Base-by-base conservation (phyloP, 768 basidiomycete genomes). In the Lenzites betulinus region DNA sequence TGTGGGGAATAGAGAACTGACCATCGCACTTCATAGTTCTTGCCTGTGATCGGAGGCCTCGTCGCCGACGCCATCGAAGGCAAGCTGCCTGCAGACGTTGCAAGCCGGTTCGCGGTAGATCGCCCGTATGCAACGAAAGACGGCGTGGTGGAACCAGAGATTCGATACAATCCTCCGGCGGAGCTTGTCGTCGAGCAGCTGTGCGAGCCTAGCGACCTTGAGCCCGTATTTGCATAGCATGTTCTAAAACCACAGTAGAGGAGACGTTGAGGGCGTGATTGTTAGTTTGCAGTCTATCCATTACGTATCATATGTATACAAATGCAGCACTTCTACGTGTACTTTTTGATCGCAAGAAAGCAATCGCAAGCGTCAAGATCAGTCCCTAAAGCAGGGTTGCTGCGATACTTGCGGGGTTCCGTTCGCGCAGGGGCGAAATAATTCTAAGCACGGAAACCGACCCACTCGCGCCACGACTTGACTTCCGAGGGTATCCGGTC, bases 401-500 rank as follows among this genome's bases (percentile, higher is more conserved):
- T 36, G 18, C 13, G 38, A 16, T 13, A 16, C 38, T 18, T 39
- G 13, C 11, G 36, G 23, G 33, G 1, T 25, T 20, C 18, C 28
- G 30, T 18, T 6, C 13, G 46, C 44, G 26, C n/a, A 33, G 33
- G 43, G n/a, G 26, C 22, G 36, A 48, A n/a, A 6, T 3, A 9
- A 18, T 23, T 62, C 80, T 66, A 92, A 38, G 86, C 89, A 53
- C 82, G 81, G 62, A 77, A 76, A 15, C 92, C 92, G 44, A 94
- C 85, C 72, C 93, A 98, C 73, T 95, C 92, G 58, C 84, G 78
- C 95, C 95, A 98, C 33, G 92, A 93, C 67, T 83, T 83, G 68
- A 99, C 95, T 73, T 98, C 96, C 1, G 88, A 81, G 33, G 96
- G 96, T 65, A 96, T 89, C 35, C 80, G 85, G 20, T 95, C 96